Percentiles rank a stretch among this genome's conserved stretches.
phyloP scores from a whole-genome alignment of 441 rosid genomes.

The Gossypium schwendimanii region DNA sequence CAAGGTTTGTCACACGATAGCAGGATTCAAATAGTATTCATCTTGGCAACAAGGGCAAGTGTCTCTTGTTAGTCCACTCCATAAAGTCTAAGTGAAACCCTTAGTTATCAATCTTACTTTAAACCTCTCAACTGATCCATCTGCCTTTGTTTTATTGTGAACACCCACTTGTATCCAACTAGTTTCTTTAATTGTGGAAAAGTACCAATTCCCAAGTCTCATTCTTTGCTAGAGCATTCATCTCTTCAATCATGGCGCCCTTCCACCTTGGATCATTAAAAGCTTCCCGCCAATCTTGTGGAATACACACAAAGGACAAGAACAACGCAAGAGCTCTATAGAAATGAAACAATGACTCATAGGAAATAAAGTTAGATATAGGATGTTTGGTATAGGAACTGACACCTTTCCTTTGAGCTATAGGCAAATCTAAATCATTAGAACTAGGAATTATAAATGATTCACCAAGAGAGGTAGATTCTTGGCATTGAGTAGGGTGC shows the following conservation, averaged over 20 bases:
- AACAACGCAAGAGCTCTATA: neutral
- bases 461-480: no score
- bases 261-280: neutral
- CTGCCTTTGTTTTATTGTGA: neutral
- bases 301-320: neutral
- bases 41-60: neutral
- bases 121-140: neutral
- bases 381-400: neutral
- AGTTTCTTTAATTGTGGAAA: neutral
- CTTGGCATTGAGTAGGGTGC: no score
- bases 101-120: neutral
- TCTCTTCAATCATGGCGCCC: neutral
- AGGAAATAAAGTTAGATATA: neutral
- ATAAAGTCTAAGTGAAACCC: neutral
- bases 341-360: neutral
- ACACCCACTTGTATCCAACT: neutral
- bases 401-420: neutral
- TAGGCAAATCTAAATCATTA: neutral
- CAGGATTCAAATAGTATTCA: neutral
- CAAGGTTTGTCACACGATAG: neutral
- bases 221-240: neutral
- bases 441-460: neutral
- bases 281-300: neutral
- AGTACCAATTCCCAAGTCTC: neutral
- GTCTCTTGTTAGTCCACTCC: neutral